Percentiles rank a stretch among this genome's conserved stretches.
Evolutionary conservation across 2,329 filamentous ascomycete species (phyloP).

Genomic region (Pseudogymnoascus verrucosus): DNA sequence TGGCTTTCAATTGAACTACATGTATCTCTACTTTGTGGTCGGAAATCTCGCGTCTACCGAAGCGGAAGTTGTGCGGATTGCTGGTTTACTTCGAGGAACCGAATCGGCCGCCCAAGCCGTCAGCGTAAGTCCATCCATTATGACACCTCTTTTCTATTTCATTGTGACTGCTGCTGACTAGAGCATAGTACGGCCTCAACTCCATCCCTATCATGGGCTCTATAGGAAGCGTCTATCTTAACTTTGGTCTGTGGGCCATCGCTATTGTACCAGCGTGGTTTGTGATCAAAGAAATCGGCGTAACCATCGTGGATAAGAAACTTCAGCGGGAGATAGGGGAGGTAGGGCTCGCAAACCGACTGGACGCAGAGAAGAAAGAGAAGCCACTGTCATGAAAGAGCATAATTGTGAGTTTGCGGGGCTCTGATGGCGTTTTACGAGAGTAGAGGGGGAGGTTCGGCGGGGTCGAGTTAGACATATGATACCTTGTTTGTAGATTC

Average conservation of each 20-base stretch:
- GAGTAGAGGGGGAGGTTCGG: background rate
- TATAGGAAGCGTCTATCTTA: constrained; percentile 61
- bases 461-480: background rate
- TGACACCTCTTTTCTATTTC: background rate
- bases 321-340: constrained; percentile 17
- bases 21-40: constrained; percentile 61
- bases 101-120: constrained; percentile 68
- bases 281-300: constrained; percentile 38
- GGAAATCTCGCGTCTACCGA: constrained; percentile 54
- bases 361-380: background rate
- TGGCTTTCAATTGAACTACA: constrained; percentile 66
- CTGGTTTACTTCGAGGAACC: constrained; percentile 59
- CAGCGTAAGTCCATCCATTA: constrained; percentile 35
- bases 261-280: constrained; percentile 59
- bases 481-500: background rate
- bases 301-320: constrained; percentile 21
- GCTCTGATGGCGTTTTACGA: background rate
- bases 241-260: constrained; percentile 60
- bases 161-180: background rate
- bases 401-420: background rate
- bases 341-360: background rate
- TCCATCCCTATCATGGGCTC: constrained; percentile 54
- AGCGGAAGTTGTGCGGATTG: constrained; percentile 58
- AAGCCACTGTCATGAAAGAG: background rate
- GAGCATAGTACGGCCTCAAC: constrained; percentile 50